Percentiles rank a stretch among this genome's conserved stretches.
phyloP scores from a whole-genome alignment of 441 rosid species.

The Erysimum cheiri region DNA sequence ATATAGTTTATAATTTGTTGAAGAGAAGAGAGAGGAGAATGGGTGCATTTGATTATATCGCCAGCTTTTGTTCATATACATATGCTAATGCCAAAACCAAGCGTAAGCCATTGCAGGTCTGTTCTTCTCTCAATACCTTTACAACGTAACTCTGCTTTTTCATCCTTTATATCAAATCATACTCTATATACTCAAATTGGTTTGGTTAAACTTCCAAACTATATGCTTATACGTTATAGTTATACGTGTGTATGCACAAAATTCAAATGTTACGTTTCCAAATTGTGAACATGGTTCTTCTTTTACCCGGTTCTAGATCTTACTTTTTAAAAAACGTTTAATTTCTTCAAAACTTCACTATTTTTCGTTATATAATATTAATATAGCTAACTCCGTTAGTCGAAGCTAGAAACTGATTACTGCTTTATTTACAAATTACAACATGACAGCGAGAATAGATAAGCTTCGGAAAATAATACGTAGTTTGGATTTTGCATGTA shows the following conservation, averaged over 20 bases:
- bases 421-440: not conserved
- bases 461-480: not conserved
- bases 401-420: not conserved
- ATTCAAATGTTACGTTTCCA: slow-evolving; percentile 4
- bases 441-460: not conserved
- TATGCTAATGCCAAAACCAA: slow-evolving; percentile 62
- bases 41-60: slow-evolving; percentile 89
- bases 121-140: slow-evolving; percentile 17
- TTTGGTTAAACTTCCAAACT: slow-evolving; percentile 11
- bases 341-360: not conserved
- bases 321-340: not conserved
- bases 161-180: not conserved
- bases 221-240: not conserved
- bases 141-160: not conserved
- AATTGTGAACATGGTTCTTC: slow-evolving; percentile 6
- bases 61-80: slow-evolving; percentile 75
- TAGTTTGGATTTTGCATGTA: not conserved
- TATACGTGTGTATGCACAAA: not conserved
- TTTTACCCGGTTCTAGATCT: not conserved
- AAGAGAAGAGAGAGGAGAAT: slow-evolving; percentile 47
- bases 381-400: not conserved
- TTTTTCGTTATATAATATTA: not conserved
- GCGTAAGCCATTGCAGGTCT: slow-evolving; percentile 90
- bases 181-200: not conserved
- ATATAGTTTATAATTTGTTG: slow-evolving; percentile 7